phyloP scores from a whole-genome alignment of 805 yeast species.

The Metahyphopichia silvanorum region DNA sequence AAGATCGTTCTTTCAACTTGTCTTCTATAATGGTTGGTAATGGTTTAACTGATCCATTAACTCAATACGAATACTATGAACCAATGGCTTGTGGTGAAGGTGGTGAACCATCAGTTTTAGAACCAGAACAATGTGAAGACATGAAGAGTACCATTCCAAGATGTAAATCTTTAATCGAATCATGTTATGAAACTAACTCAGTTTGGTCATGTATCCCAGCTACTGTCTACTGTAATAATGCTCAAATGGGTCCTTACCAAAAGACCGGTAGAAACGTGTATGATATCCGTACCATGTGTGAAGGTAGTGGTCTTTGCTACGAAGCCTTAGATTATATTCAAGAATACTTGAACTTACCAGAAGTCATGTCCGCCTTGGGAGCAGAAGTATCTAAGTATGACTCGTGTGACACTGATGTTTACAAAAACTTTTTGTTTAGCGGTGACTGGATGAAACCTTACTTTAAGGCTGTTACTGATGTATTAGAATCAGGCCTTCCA shows the following conservation, averaged over 20 bases:
- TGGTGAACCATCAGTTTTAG: slow-evolving; percentile 72
- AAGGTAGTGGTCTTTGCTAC: slow-evolving; percentile 69
- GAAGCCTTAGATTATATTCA: slow-evolving; percentile 73
- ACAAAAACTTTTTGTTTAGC: slow-evolving; percentile 73
- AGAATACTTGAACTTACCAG: slow-evolving; percentile 70
- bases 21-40: slow-evolving; percentile 86
- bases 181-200: slow-evolving; percentile 67
- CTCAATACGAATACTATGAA: slow-evolving; percentile 74
- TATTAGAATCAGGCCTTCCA: slow-evolving; percentile 69
- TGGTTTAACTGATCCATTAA: slow-evolving; percentile 83
- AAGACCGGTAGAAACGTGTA: slow-evolving; percentile 87
- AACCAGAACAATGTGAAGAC: slow-evolving; percentile 62
- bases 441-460: slow-evolving; percentile 95
- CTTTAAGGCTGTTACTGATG: slow-evolving; percentile 50
- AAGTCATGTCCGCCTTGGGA: slow-evolving; percentile 80
- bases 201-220: slow-evolving; percentile 89
- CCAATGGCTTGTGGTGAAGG: slow-evolving; percentile 96
- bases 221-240: slow-evolving; percentile 81
- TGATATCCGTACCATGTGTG: slow-evolving; percentile 81
- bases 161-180: slow-evolving; percentile 69
- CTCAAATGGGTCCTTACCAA: slow-evolving; percentile 77
- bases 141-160: slow-evolving; percentile 63
- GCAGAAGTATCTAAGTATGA: slow-evolving; percentile 80
- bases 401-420: slow-evolving; percentile 75
- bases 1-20: slow-evolving; percentile 47